phyloP scores from a whole-genome alignment of 2,329 filamentous ascomycete genomes.

The Colletotrichum orbiculare region DNA sequence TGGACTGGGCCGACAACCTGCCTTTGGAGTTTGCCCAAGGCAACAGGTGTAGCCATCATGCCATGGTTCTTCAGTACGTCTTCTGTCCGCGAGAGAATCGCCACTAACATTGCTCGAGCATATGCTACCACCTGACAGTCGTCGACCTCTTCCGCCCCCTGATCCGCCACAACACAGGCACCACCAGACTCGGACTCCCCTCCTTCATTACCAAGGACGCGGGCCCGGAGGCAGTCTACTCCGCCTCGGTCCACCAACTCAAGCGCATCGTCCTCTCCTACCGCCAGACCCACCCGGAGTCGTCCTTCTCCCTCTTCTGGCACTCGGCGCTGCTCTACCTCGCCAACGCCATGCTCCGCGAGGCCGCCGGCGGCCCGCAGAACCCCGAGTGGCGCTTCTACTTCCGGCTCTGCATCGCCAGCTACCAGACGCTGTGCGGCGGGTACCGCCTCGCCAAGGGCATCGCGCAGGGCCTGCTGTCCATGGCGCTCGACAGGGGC shows the following conservation, averaged over 20 bases:
- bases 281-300: constrained; percentile 45
- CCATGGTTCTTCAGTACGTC: constrained; percentile 50
- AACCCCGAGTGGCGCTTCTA: constrained; percentile 48
- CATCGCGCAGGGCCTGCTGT: constrained; percentile 48
- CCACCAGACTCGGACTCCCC: constrained; percentile 32
- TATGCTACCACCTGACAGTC: constrained; percentile 51
- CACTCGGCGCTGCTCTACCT: constrained; percentile 53
- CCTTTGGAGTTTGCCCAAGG: constrained; percentile 42
- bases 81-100: not conserved
- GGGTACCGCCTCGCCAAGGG: constrained; percentile 49
- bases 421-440: constrained; percentile 48
- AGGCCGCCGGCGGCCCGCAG: constrained; percentile 18
- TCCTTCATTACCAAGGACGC: constrained; percentile 46
- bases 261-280: constrained; percentile 52
- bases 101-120: constrained; percentile 39
- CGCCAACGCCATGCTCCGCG: constrained; percentile 48
- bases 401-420: constrained; percentile 51
- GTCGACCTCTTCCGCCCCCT: constrained; percentile 49
- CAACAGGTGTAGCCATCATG: constrained; percentile 45
- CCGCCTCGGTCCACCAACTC: constrained; percentile 50
- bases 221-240: constrained; percentile 45
- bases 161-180: constrained; percentile 14
- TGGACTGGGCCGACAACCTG: constrained; percentile 50
- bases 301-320: constrained; percentile 52
- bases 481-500: constrained; percentile 48